Evolutionary conservation across 495 filamentous ascomycete genomes (phyloP).

Genomic region (Xylaria curta): DNA sequence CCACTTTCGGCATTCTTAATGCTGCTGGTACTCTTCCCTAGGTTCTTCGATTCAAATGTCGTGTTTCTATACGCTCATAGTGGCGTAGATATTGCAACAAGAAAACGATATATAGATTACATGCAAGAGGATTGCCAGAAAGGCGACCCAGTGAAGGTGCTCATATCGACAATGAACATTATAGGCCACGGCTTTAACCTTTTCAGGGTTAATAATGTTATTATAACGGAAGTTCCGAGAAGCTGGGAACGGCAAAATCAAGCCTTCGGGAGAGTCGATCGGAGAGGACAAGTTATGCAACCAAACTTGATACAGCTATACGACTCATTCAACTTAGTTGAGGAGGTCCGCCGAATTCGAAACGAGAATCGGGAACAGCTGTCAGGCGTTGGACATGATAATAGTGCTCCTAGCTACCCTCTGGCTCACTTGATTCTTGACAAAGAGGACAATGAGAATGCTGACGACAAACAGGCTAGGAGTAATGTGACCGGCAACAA

Average conservation of each 20-base stretch:
- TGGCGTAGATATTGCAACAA: neutral
- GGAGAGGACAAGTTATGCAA: neutral
- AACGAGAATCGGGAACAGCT: conserved; percentile 3
- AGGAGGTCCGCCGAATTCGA: neutral
- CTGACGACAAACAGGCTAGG: neutral
- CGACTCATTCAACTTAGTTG: neutral
- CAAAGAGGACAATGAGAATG: neutral
- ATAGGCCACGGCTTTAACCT: neutral
- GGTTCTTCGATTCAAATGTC: neutral
- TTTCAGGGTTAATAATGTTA: neutral
- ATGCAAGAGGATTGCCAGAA: neutral
- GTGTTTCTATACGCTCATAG: conserved; percentile 4
- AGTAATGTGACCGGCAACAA: too few species aligned
- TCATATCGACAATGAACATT: neutral
- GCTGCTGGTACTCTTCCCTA: neutral
- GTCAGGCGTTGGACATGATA: neutral
- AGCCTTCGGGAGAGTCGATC: neutral
- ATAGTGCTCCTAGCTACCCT: neutral
- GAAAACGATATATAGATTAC: neutral
- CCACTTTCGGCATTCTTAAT: neutral
- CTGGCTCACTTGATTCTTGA: neutral
- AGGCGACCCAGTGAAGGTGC: neutral
- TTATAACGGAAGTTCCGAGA: neutral
- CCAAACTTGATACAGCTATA: neutral
- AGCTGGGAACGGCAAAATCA: neutral